phyloP scores from a whole-genome alignment of 2,329 filamentous ascomycete species.

The Diaporthe nobilis region DNA sequence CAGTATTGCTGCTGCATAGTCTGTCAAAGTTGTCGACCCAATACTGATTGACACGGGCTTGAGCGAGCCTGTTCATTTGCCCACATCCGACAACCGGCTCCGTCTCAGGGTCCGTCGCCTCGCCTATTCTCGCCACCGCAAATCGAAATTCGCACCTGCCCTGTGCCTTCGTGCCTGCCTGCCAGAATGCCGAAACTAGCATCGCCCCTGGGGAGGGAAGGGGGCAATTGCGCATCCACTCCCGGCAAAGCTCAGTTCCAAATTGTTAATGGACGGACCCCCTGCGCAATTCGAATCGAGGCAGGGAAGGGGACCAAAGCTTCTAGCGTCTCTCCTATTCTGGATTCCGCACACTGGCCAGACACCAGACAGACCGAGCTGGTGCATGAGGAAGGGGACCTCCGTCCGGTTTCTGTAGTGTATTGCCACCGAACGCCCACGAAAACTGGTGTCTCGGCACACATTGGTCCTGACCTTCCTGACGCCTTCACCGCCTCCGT shows the following conservation, averaged over 20 bases:
- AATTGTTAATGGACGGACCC: neutral
- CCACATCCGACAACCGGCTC: neutral
- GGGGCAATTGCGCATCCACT: neutral
- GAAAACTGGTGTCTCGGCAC: conserved; percentile 23
- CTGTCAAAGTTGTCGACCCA: neutral
- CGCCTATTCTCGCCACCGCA: conserved; percentile 31
- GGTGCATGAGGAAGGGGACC: neutral
- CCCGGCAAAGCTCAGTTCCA: neutral
- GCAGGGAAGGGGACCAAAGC: neutral
- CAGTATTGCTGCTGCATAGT: neutral
- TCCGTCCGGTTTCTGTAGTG: conserved; percentile 2
- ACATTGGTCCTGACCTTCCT: conserved; percentile 1
- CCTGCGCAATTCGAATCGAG: neutral
- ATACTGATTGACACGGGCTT: conserved; percentile 1
- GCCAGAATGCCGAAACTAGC: conserved; percentile 14
- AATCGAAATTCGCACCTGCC: neutral
- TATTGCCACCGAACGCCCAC: conserved; percentile 12
- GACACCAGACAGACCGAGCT: conserved; percentile 3
- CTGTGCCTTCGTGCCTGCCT: neutral
- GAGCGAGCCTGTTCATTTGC: conserved; percentile 10
- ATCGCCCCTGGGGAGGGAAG: neutral
- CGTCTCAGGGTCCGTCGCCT: neutral
- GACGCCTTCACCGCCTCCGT: conserved; percentile 12
- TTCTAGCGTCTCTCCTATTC: conserved; percentile 31
- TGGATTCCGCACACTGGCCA: conserved; percentile 28